Percentiles rank a stretch among this genome's conserved stretches.
These are phyloP conservation scores for Phytopythium mirpurense DNA, from an alignment of 352 stramenopile species.

Conservation along the genomic window DNA sequence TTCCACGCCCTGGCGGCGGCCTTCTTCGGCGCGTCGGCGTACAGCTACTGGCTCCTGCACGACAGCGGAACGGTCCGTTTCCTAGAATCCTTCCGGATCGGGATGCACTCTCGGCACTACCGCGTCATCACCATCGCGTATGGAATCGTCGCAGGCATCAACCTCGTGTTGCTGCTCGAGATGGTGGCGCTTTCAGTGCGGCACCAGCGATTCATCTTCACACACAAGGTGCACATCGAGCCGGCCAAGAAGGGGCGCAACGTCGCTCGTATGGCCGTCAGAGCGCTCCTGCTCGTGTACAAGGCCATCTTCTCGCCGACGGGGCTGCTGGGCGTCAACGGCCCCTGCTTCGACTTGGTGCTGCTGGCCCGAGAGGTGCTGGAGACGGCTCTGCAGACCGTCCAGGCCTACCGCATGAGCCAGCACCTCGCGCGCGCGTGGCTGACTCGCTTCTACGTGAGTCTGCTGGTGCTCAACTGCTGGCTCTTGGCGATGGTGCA, in stretches of 20 bases:
- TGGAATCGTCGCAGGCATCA: not conserved
- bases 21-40: not conserved
- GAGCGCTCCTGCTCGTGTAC: not conserved
- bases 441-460: slow-evolving; percentile 11
- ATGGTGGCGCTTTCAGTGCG: not conserved
- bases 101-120: not conserved
- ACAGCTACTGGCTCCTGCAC: not conserved
- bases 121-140: not conserved
- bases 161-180: not conserved
- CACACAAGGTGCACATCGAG: not conserved
- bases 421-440: slow-evolving; percentile 2
- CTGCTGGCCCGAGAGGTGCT: slow-evolving; percentile 7
- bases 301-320: slow-evolving; percentile 15
- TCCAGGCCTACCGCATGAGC: slow-evolving; percentile 13
- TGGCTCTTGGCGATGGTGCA: slow-evolving; percentile 26
- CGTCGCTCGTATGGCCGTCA: not conserved
- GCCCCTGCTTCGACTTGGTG: slow-evolving; percentile 22
- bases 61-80: not conserved
- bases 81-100: not conserved
- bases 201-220: not conserved
- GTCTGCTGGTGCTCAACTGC: slow-evolving; percentile 14
- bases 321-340: slow-evolving; percentile 21
- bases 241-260: not conserved
- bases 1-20: not conserved
- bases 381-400: slow-evolving; percentile 7